Base-by-base conservation (phyloP, 1,139 yeast genomes). In the Zygosaccharomyces pseudobailii region DNA sequence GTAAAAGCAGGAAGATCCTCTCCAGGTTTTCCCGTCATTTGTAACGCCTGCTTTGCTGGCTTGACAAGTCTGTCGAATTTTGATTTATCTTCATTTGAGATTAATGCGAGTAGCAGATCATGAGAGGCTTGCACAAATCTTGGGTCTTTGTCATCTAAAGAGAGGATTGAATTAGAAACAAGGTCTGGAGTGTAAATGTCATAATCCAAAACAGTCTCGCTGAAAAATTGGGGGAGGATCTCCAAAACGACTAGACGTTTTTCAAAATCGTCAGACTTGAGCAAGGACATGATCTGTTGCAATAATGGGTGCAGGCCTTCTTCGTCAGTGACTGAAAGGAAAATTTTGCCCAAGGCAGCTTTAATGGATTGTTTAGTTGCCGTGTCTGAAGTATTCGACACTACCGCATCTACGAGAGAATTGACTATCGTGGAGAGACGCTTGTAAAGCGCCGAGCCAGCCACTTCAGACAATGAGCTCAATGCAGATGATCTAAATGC, bases 381-480 rank as follows among this genome's bases (percentile, higher is more conserved):
- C 28, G 61, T 65, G 39, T 76, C 71, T 24, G 64, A 65, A 7
- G 65, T 48, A 25, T 64, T 58, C 13, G 71, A 61, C 13, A 80
- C 65, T 42, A 85, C 69, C 25, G 89, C 82, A 48, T 78, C 79
- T 24, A 88, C 80, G 54, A 90, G 72, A 0, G 94, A 74, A 59
- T 82, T 82, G 54, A 90, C 78, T 53, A 90, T 86, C 22, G 80
- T 69, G 0, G 87, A 74, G 55, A 89, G 73, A 55, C 92, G 79
- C 61, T 76, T 82, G 72, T 82, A 83, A 55, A 90, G 72, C 1
- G 96, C 89, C 45, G 80, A 68, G 32, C 97, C 97, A 22, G 97
- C 97, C 40, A 87, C 96, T 45, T 86, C 81, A 0, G 96, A 95
- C 63, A 94, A 76, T 0, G 95, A 83, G 23, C 96, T 89, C 53